These are phyloP conservation scores for Asterochloris erici DNA, from an alignment of 139 green algal species.

Conservation along the genomic window DNA sequence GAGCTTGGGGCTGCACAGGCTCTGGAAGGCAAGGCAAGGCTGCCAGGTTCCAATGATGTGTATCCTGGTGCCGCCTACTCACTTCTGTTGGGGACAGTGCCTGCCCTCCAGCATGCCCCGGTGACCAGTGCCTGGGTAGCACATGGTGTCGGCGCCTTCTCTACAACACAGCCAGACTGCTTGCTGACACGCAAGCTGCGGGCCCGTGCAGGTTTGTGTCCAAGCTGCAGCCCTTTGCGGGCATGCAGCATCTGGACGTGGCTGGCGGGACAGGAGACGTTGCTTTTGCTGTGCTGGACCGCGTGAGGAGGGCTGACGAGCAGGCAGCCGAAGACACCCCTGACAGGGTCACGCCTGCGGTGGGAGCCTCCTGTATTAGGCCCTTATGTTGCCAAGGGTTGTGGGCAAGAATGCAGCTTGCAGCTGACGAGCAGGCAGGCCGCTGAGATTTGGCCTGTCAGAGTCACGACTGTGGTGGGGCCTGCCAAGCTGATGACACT, in stretches of 20 bases:
- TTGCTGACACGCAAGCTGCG: too few species aligned
- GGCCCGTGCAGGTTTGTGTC: conserved; percentile 62
- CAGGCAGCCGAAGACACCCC: background rate
- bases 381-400: too few species aligned
- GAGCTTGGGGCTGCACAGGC: conserved; percentile 90
- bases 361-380: background rate
- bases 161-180: too few species aligned
- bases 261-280: conserved; percentile 96
- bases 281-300: conserved; percentile 73
- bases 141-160: too few species aligned
- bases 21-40: conserved; percentile 91
- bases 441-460: too few species aligned
- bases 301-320: conserved; percentile 51
- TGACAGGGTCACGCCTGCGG: conserved; percentile 3
- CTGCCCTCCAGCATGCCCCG: background rate
- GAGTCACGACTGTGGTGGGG: too few species aligned
- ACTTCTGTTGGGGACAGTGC: background rate
- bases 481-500: too few species aligned
- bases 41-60: too few species aligned
- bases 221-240: conserved; percentile 73
- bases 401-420: background rate
- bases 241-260: conserved; percentile 94
- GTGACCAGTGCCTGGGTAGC: background rate
- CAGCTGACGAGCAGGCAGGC: too few species aligned
- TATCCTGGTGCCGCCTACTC: background rate